Evolutionary conservation across 306 rosid genomes (phyloP).

Genomic region (Quillaja saponaria): DNA sequence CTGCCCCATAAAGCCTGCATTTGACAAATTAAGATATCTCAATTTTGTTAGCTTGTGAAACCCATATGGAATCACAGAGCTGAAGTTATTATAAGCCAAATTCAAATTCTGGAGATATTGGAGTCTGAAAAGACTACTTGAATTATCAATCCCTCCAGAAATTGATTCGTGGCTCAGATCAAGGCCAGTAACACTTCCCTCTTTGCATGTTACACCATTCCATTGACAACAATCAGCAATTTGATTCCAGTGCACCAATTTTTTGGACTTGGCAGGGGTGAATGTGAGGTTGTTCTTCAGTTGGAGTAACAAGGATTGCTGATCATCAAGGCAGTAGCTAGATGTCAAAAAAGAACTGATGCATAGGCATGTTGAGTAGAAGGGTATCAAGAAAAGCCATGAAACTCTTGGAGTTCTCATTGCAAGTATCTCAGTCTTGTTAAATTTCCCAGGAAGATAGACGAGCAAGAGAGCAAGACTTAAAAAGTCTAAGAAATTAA

Average conservation of each 20-base stretch:
- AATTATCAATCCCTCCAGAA: conserved; percentile 27
- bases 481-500: too few species aligned
- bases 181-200: conserved; percentile 33
- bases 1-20: conserved; percentile 39
- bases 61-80: conserved; percentile 31
- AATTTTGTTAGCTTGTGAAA: conserved; percentile 37
- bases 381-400: conserved; percentile 28
- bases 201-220: conserved; percentile 47
- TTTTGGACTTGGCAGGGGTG: background rate
- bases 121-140: conserved; percentile 37
- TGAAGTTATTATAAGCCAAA: conserved; percentile 29
- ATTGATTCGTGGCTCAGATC: conserved; percentile 40
- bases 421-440: too few species aligned
- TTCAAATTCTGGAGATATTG: conserved; percentile 33
- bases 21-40: conserved; percentile 33
- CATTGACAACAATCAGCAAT: conserved; percentile 18
- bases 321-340: conserved; percentile 43
- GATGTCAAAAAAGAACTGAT: conserved; percentile 14
- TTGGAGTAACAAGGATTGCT: conserved; percentile 41
- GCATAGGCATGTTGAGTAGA: conserved; percentile 8
- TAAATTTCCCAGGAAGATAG: too few species aligned
- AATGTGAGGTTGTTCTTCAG: conserved; percentile 40
- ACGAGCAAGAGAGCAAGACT: too few species aligned
- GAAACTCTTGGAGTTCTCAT: conserved; percentile 35
- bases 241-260: conserved; percentile 39